A percentile compares a stretch with the other conserved stretches of the same genome.
phyloP scores from a whole-genome alignment of 2,329 filamentous ascomycete genomes.

The Verticillium tricorpus region DNA sequence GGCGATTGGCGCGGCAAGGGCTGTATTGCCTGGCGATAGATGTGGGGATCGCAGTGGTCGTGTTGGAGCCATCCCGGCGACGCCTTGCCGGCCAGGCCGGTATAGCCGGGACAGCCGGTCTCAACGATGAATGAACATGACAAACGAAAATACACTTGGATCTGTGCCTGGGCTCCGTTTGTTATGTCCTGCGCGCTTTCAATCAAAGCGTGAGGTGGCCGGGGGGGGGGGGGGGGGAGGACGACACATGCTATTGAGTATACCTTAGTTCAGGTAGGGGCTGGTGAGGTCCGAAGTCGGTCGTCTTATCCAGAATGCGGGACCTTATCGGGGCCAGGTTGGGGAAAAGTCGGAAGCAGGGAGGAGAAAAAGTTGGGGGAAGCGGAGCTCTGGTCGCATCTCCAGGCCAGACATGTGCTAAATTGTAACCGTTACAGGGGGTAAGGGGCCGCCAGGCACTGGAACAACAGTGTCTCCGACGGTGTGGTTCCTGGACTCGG shows the following conservation, averaged over 20 bases:
- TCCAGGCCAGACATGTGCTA: background rate
- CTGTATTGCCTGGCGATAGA: background rate
- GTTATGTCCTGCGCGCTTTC: too few relatives aligned
- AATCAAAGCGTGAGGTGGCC: too few relatives aligned
- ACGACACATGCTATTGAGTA: too few relatives aligned
- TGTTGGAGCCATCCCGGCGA: background rate
- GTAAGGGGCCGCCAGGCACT: background rate
- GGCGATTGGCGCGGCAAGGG: background rate
- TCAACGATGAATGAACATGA: background rate
- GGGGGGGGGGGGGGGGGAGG: too few relatives aligned
- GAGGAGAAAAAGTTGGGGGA: background rate
- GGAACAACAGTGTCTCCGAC: background rate
- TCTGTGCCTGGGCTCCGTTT: too few relatives aligned
- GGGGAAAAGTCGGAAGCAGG: background rate
- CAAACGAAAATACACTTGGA: background rate
- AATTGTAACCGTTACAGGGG: background rate
- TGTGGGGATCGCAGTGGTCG: background rate
- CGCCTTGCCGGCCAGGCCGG: background rate
- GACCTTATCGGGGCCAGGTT: background rate
- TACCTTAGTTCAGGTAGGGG: too few relatives aligned
- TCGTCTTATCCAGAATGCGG: background rate
- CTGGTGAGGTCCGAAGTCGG: background rate
- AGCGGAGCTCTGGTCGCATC: background rate
- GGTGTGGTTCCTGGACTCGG: background rate
- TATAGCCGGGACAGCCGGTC: background rate